Evolutionary conservation across 768 basidiomycete genomes (phyloP).

Genomic region (Suillus brevipes): DNA sequence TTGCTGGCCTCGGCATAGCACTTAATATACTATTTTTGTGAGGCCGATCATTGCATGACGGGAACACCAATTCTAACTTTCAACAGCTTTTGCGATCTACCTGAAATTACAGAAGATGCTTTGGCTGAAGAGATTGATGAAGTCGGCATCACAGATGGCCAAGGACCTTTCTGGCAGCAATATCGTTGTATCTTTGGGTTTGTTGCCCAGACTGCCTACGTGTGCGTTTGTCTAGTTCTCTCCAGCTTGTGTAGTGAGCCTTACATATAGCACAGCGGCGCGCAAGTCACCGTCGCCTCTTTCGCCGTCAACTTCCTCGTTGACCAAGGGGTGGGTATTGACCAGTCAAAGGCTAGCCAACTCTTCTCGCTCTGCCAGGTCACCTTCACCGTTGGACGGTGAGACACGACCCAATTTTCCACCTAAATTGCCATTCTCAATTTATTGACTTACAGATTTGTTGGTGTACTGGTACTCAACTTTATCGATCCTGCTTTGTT

Average conservation of each 20-base stretch:
- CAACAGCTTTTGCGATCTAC: slow-evolving; percentile 62
- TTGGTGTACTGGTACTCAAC: slow-evolving; percentile 59
- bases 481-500: slow-evolving; percentile 67
- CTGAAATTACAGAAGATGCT: slow-evolving; percentile 73
- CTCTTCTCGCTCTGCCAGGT: slow-evolving; percentile 74
- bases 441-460: slow-evolving; percentile 44
- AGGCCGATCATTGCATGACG: slow-evolving; percentile 19
- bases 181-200: slow-evolving; percentile 71
- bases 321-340: slow-evolving; percentile 60
- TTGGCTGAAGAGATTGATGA: slow-evolving; percentile 48
- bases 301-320: slow-evolving; percentile 69
- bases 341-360: slow-evolving; percentile 53
- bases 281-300: slow-evolving; percentile 65
- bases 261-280: slow-evolving; percentile 41
- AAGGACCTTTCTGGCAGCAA: slow-evolving; percentile 66
- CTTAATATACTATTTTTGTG: slow-evolving; percentile 68
- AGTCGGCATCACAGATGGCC: slow-evolving; percentile 40
- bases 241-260: not conserved
- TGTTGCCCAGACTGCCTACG: slow-evolving; percentile 68
- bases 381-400: slow-evolving; percentile 65
- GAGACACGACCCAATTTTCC: slow-evolving; percentile 16
- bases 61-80: slow-evolving; percentile 5
- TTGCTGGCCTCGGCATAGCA: slow-evolving; percentile 58
- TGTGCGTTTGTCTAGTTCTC: slow-evolving; percentile 37
- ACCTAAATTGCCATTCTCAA: not conserved